Evolutionary conservation across 2,329 filamentous ascomycete species (phyloP).

Genomic region (Cladosporium sp.): DNA sequence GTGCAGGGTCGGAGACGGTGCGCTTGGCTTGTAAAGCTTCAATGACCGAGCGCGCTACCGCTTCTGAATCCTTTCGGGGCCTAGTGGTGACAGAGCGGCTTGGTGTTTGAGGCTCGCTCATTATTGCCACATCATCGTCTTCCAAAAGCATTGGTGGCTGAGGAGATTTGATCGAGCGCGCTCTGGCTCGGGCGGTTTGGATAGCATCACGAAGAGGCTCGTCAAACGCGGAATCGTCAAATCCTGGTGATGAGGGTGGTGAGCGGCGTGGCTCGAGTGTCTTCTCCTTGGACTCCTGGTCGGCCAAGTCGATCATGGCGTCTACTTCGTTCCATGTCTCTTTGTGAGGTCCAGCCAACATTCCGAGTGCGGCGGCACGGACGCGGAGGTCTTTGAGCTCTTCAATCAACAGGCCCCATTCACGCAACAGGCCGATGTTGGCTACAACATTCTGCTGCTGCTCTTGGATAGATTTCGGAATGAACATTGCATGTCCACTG

Average conservation of each 20-base stretch:
- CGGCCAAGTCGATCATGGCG: constrained; percentile 80
- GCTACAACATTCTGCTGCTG: constrained; percentile 77
- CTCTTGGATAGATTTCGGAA: constrained; percentile 74
- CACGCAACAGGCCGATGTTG: constrained; percentile 77
- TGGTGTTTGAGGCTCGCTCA: constrained; percentile 7
- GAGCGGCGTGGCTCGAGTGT: constrained; percentile 47
- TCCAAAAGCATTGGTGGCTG: background rate
- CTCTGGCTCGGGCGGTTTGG: constrained; percentile 5
- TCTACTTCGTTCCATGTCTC: constrained; percentile 75
- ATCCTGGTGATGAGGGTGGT: constrained; percentile 53
- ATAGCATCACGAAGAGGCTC: constrained; percentile 35
- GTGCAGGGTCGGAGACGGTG: constrained; percentile 24
- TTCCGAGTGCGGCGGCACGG: constrained; percentile 63
- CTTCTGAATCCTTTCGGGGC: constrained; percentile 53
- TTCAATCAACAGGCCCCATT: constrained; percentile 76
- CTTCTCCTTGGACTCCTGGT: constrained; percentile 58
- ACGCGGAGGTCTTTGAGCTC: constrained; percentile 74
- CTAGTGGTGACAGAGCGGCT: constrained; percentile 32
- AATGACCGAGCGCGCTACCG: constrained; percentile 59
- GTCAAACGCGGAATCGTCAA: constrained; percentile 57
- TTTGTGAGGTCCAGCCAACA: constrained; percentile 57
- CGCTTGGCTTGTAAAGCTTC: constrained; percentile 50
- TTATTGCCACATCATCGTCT: background rate
- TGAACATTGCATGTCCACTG: constrained; percentile 56
- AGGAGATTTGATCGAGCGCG: constrained; percentile 7